These are phyloP conservation scores for Arabidopsis lyrata DNA, from an alignment of 441 rosid genomes.

Conservation along the genomic window DNA sequence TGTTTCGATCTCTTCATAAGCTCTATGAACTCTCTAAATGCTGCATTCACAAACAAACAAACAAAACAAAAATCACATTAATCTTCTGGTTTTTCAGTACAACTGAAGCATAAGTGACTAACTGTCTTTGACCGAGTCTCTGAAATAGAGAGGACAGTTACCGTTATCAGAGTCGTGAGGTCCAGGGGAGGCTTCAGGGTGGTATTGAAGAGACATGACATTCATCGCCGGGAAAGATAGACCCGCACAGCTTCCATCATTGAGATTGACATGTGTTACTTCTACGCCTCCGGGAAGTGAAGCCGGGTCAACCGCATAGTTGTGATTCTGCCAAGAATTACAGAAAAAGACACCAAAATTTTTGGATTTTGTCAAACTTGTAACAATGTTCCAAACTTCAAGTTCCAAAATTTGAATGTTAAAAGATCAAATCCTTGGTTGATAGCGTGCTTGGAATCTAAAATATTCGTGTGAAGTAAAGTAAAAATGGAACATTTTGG, in stretches of 20 bases:
- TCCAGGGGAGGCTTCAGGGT: constrained; percentile 50
- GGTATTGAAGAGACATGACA: constrained; percentile 49
- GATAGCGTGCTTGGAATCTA: background rate
- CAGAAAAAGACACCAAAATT: background rate
- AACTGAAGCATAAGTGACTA: background rate
- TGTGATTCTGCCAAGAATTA: constrained; percentile 43
- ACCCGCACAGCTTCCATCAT: constrained; percentile 49
- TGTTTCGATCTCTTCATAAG: constrained; percentile 47
- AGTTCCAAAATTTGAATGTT: constrained; percentile 13
- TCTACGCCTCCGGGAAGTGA: constrained; percentile 45
- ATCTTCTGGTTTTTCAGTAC: background rate
- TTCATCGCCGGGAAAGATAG: constrained; percentile 46
- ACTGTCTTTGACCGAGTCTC: background rate
- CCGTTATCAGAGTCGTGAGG: constrained; percentile 49
- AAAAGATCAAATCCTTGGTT: background rate
- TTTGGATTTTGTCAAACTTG: constrained; percentile 18
- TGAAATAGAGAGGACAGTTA: constrained; percentile 7
- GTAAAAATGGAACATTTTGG: background rate
- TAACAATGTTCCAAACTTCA: constrained; percentile 8
- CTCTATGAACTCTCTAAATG: constrained; percentile 47
- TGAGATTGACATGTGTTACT: constrained; percentile 49
- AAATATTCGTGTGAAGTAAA: background rate
- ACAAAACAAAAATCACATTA: background rate
- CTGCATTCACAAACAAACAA: constrained; percentile 28
- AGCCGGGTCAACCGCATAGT: constrained; percentile 47